Percentiles rank a stretch among this genome's conserved stretches.
Conservation (phyloP, 176 grass and related monocot genomes). For the Saccharum officinarum region DNA sequence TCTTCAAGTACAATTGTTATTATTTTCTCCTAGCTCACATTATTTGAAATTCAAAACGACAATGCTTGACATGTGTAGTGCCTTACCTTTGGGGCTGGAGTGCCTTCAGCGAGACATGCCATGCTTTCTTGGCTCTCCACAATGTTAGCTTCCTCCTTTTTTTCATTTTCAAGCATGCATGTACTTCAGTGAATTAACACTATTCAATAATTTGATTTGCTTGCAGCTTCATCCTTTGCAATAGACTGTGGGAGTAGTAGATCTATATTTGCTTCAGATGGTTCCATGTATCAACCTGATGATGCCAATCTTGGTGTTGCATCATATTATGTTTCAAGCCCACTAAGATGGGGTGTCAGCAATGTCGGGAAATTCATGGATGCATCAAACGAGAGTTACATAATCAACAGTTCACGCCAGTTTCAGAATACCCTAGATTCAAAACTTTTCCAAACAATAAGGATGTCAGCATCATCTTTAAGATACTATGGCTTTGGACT, state of each 20-base stretch:
- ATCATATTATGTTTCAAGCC: conserved; percentile 45
- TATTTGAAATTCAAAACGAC: not conserved
- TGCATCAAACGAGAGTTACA: conserved; percentile 35
- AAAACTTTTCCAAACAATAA: not conserved
- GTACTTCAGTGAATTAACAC: not conserved
- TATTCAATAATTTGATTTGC: not conserved
- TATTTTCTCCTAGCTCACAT: not conserved
- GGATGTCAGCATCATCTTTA: not conserved
- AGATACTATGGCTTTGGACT: not conserved
- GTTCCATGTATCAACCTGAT: conserved; percentile 49
- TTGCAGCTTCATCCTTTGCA: conserved; percentile 53
- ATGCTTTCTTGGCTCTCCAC: conserved; percentile 55
- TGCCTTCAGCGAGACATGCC: conserved; percentile 57
- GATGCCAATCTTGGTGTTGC: conserved; percentile 40
- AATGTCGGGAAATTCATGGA: conserved; percentile 57
- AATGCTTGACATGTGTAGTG: conserved; percentile 21
- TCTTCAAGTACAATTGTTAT: not conserved
- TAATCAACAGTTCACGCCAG: not conserved
- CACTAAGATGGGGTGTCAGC: conserved; percentile 63
- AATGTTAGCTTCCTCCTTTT: conserved; percentile 33
- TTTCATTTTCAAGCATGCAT: not conserved
- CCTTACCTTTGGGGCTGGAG: conserved; percentile 46
- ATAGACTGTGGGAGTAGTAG: conserved; percentile 50
- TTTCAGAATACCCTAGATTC: not conserved
- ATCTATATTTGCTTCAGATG: conserved; percentile 48